phyloP scores from a whole-genome alignment of 768 basidiomycete species.

The Paxillus ammoniavirescens region DNA sequence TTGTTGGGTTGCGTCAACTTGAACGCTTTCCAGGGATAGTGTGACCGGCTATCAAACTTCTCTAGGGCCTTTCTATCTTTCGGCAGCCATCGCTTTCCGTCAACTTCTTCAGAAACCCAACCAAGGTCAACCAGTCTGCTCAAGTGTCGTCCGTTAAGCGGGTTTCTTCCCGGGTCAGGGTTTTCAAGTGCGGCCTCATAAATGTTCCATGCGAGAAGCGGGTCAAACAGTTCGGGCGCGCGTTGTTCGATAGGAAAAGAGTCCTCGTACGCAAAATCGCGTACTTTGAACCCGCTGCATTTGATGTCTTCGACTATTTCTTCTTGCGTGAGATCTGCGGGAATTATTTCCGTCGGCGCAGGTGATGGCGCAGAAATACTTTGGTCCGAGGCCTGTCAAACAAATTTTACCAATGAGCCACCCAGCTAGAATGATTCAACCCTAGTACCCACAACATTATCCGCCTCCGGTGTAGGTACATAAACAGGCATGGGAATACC shows the following conservation, averaged over 20 bases:
- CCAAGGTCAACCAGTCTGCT: conserved; percentile 29
- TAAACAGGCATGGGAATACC: conserved; percentile 9
- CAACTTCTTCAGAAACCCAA: conserved; percentile 24
- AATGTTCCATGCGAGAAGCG: conserved; percentile 29
- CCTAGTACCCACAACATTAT: conserved; percentile 25
- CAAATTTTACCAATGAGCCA: conserved; percentile 4
- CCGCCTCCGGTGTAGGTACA: conserved; percentile 8
- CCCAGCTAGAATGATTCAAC: background rate
- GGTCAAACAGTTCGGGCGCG: conserved; percentile 31
- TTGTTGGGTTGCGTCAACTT: conserved; percentile 23
- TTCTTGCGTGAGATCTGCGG: conserved; percentile 31
- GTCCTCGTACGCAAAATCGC: conserved; percentile 31
- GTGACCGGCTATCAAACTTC: conserved; percentile 20
- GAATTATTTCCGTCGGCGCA: conserved; percentile 32
- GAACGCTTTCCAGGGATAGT: conserved; percentile 29
- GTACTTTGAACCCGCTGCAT: conserved; percentile 26
- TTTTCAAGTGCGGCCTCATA: conserved; percentile 27
- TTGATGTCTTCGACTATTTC: conserved; percentile 34
- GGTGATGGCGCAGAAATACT: conserved; percentile 28
- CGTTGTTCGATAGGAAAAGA: conserved; percentile 10
- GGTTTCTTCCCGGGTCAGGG: conserved; percentile 11
- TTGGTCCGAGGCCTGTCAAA: conserved; percentile 12
- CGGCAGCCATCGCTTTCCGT: conserved; percentile 22
- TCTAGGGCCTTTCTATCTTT: conserved; percentile 27
- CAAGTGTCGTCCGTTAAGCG: conserved; percentile 23